Evolutionary conservation across 2,329 filamentous ascomycete genomes (phyloP).

Genomic region (Stagonosporopsis cucurbitacearum): DNA sequence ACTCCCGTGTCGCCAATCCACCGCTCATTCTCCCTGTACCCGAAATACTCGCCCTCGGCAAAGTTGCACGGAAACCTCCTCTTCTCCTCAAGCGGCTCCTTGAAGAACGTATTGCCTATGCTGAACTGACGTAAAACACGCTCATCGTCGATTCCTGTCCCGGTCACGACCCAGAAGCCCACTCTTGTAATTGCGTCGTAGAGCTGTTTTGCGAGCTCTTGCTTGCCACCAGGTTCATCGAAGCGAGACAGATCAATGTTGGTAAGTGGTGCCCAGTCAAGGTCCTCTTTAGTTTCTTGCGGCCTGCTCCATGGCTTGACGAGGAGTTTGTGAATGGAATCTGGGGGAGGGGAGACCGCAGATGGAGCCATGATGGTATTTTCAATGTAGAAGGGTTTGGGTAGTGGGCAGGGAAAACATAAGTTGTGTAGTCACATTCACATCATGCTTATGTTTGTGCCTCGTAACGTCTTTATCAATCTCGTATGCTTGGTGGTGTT

Average conservation of each 20-base stretch:
- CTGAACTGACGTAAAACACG: constrained; percentile 26
- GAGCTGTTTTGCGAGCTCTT: constrained; percentile 24
- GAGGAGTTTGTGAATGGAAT: constrained; percentile 12
- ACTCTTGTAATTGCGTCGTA: constrained; percentile 27
- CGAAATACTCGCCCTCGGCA: constrained; percentile 26
- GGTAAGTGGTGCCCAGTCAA: constrained; percentile 33
- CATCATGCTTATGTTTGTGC: not conserved
- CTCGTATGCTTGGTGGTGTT: not conserved
- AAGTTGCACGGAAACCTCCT: constrained; percentile 23
- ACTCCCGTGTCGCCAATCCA: constrained; percentile 49
- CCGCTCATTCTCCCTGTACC: constrained; percentile 24
- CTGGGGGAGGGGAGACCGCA: constrained; percentile 15
- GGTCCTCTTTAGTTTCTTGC: constrained; percentile 25
- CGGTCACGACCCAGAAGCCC: constrained; percentile 33
- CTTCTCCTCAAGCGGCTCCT: constrained; percentile 23
- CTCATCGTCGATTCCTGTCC: constrained; percentile 25
- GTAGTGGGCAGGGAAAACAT: not conserved
- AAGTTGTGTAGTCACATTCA: not conserved
- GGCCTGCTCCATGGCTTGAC: constrained; percentile 30
- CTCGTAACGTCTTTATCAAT: not conserved
- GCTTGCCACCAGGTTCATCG: constrained; percentile 25
- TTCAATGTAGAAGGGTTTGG: too few relatives aligned
- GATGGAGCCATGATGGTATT: constrained; percentile 25
- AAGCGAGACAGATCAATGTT: constrained; percentile 28
- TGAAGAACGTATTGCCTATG: constrained; percentile 27